Base-by-base conservation (phyloP, 2,329 filamentous ascomycete species). In the Sporothrix mexicana region DNA sequence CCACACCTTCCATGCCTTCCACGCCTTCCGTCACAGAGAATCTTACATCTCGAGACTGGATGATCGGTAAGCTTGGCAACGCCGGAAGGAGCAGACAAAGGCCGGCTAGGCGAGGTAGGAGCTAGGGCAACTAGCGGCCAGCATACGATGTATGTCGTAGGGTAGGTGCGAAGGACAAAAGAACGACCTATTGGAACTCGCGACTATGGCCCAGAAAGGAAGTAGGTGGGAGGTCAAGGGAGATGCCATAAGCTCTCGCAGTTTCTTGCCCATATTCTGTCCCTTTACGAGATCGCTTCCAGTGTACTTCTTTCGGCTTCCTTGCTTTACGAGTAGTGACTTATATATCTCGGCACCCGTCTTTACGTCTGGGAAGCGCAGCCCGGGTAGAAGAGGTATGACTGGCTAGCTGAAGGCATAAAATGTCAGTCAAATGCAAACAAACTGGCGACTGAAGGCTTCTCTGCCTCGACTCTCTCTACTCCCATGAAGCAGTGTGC, bases 171-270 rank as follows among this genome's bases (percentile, higher is more conserved):
- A 23, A 47, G 61, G 20, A 47, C 2, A 9, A n/a, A 17, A 17
- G 41, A 8, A 36, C 30, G 12, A 25, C 55, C 17, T 25, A n/a
- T n/a, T 10, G 20, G 15, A 20, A 10, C 1, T 23, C 5, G 7
- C 47, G 36, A 25, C 25, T 25, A 47, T 25, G 41, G 6, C 61
- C 61, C 41, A 66, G 25, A 47, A 47, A 23, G 61, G 61, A 47
- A 47, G 41, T 47, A 47, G 10, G 9, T 12, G 12, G 61, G 15
- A 47, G 55, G 55, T 8, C 25, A 15, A 59, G 17, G 55, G 25
- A 59, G n/a, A 53, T 57, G 12, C 23, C 23, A 36, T 59, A 36
- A 59, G 55, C 36, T n/a, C 9, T 62, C 43, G 62, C 62, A 66
- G 47, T 49, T 66, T 66, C 62, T 66, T 66, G 45, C 62, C 62